Evolutionary conservation across 2,329 filamentous ascomycete genomes (phyloP), one percentile per base, ranked within the genome.

Genomic region (Cladophialophora chaetospira): DNA sequence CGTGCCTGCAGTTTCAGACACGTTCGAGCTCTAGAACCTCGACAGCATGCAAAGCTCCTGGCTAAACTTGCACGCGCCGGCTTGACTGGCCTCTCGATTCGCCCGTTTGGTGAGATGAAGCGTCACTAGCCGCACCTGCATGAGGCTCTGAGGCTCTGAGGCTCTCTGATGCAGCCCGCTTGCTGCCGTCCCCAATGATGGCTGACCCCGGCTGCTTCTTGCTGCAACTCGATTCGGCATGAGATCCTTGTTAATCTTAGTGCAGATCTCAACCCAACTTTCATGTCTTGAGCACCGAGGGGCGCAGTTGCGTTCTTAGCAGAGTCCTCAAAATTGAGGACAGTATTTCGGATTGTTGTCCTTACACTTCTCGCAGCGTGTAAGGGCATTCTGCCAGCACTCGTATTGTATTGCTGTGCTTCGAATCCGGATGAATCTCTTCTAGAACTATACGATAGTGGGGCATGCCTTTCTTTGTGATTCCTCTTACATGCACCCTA

Each of bases 91-190:
- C 4, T 38, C 26, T 42, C 36, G n/a, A 53, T 53, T 53, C 40
- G 51, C 15, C 36, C 23, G 19, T 15, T 17, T 6, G n/a, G n/a
- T 25, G 35, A 51, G 26, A 51, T 51, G 48, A 51, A 43, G 15
- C 42, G 9, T 26, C 23, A n/a, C 19, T 44, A 28, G 23, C 42
- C 23, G 42, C 48, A 26, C 23, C n/a, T n/a, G 11, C 17, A 51
- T 40, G 36, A 40, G 36, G 36, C 36, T 25, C 48, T 29, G 44
- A 47, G 44, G 25, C 44, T 47, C 15, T 17, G 11, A 28, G 23
- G 13, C 44, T 47, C 21, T 23, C 44, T 17, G 21, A 47, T n/a
- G 36, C 36, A 40, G 23, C 36, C 36, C 23, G 36, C 5, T 36
- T 15, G n/a, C 13, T 36, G 33, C 36, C 10, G 17, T 5, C 36